These are phyloP conservation scores for Lasiosphaeria hispida DNA, from an alignment of 495 filamentous ascomycete genomes.

Conservation along the genomic window DNA sequence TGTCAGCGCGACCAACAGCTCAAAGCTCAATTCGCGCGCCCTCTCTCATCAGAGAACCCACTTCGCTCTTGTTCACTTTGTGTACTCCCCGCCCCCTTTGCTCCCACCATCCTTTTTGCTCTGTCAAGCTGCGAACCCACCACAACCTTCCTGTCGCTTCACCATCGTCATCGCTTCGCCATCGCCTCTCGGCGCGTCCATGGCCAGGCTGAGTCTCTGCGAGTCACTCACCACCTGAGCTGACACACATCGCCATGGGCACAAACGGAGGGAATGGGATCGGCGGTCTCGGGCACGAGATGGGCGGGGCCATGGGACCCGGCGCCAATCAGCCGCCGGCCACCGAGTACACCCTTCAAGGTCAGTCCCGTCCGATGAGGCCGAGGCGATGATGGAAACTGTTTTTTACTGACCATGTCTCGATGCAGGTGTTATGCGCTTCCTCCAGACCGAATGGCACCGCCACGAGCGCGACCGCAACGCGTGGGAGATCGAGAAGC, in stretches of 20 bases:
- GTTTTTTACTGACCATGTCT: constrained; percentile 12
- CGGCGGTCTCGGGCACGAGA: constrained; percentile 47
- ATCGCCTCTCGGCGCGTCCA: constrained; percentile 20
- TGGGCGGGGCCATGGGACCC: constrained; percentile 37
- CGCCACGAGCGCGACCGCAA: constrained; percentile 97
- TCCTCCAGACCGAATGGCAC: constrained; percentile 99
- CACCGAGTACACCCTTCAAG: constrained; percentile 98
- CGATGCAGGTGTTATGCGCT: constrained; percentile 89
- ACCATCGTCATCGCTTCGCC: neutral
- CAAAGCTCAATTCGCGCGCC: neutral
- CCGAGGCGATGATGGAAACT: neutral
- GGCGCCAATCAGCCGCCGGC: constrained; percentile 65
- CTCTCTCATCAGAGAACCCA: no score
- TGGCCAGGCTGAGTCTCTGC: constrained; percentile 13
- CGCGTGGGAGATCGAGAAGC: constrained; percentile 97
- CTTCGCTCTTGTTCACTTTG: no score
- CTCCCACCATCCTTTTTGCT: neutral
- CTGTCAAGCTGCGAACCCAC: neutral
- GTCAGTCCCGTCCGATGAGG: constrained; percentile 46
- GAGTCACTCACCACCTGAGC: constrained; percentile 45
- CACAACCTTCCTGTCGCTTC: neutral
- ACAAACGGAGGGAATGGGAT: constrained; percentile 59
- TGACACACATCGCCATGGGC: constrained; percentile 63
- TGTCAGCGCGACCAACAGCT: neutral
- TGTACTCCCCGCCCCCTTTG: neutral